Base-by-base conservation (phyloP, 164 flowering plant species). In the Umbilicus rupestris region DNA sequence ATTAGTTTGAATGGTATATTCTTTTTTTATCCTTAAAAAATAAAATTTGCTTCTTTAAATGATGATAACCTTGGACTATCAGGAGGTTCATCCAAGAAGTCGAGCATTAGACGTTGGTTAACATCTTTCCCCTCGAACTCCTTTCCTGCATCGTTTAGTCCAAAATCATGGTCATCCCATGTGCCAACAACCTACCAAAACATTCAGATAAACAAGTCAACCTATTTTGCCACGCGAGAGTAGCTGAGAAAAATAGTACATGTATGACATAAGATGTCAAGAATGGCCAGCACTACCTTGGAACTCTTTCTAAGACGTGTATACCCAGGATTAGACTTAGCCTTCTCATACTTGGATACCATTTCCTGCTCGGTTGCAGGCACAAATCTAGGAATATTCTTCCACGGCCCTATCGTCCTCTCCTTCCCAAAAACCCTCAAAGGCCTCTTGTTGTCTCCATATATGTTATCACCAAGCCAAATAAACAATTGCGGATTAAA, bases 111-210 rank as follows among this genome's bases (percentile, higher is more conserved):
- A 74, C 70, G 80, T 64, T 88, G 95, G 73, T 73, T 88, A 45
- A 75, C 75, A 35, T 65, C 39, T 67, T 88, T 88, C 11, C 69
- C 73, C 46, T 26, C 11, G 72, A 88, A 82, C 68, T 88, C 95
- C 70, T 86, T 88, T n/a, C 95, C 91, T 2, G 91, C 89, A 69
- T 88, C 87, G 76, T 88, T 88, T 64, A 88, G 75, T 59, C 95
- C 91, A 73, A 82, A 88, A 74, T 88, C 95, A 76, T 88, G 95
- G 68, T 88, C 95, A 81, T 88, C 91, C 95, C 95, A 88, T 31
- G 89, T 85, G 69, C 95, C 91, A 75, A 86, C 81, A 11, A 88
- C 84, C 92, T 87, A 69, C 63, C 29, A 55, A 55, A 19, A 55
- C 11, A 55, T 28, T 19, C 19, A 55, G n/a, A 28, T 55, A 55